A percentile compares a stretch with the other conserved stretches of the same genome.
Conservation (phyloP, 2,329 filamentous ascomycete species). For the Plenodomus tracheiphilus region DNA sequence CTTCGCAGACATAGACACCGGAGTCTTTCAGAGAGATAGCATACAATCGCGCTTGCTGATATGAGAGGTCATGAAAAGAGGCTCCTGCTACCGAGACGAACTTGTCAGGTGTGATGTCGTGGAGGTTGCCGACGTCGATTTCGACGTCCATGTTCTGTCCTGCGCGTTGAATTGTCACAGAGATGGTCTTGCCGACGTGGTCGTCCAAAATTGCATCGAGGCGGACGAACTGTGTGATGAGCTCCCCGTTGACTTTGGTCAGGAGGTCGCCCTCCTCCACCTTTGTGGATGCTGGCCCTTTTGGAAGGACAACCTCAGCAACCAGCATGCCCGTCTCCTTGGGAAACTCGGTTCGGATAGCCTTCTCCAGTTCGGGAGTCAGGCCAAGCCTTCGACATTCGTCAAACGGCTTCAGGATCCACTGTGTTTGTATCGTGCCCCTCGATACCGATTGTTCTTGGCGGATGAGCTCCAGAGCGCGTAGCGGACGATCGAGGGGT, state of each 20-base stretch:
- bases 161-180: conserved; percentile 82
- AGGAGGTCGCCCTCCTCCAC: conserved; percentile 94
- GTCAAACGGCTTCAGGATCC: conserved; percentile 95
- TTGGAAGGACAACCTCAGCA: conserved; percentile 89
- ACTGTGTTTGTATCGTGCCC: conserved; percentile 97
- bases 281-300: conserved; percentile 83
- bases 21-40: conserved; percentile 77
- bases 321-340: conserved; percentile 97
- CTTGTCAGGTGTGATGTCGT: conserved; percentile 91
- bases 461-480: conserved; percentile 85
- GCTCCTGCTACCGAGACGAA: conserved; percentile 93
- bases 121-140: conserved; percentile 83
- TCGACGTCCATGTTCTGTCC: conserved; percentile 86
- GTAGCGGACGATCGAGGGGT: conserved; percentile 84
- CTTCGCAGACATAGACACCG: conserved; percentile 93
- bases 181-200: conserved; percentile 77
- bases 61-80: conserved; percentile 94
- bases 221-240: conserved; percentile 89
- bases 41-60: conserved; percentile 95
- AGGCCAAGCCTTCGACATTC: conserved; percentile 90
- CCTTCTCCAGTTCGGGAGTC: conserved; percentile 81
- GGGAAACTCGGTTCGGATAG: conserved; percentile 80
- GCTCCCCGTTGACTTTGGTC: conserved; percentile 88
- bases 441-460: conserved; percentile 74
- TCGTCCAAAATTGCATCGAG: conserved; percentile 91